phyloP scores from a whole-genome alignment of 208 protist species.

The Trypanosoma lewisi region DNA sequence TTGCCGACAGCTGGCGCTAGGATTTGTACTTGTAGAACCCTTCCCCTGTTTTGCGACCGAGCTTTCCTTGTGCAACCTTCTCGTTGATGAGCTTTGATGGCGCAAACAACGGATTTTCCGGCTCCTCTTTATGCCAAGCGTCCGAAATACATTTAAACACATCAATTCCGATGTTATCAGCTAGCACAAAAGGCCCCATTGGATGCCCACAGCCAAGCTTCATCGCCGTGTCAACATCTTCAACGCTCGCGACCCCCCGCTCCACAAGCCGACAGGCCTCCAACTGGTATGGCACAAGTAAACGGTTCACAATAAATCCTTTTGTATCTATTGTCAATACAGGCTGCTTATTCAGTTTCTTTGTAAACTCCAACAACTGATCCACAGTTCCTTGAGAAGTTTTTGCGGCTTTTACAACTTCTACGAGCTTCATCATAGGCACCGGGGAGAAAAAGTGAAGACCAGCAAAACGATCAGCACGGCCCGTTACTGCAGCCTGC shows the following conservation, averaged over 20 bases:
- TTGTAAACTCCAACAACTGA: conserved; percentile 43
- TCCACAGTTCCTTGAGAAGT: conserved; percentile 48
- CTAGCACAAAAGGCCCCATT: conserved; percentile 89
- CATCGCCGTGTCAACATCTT: conserved; percentile 89
- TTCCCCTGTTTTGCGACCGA: conserved; percentile 85
- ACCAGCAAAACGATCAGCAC: conserved; percentile 69
- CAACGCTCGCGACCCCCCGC: conserved; percentile 61
- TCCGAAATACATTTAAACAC: conserved; percentile 62
- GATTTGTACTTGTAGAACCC: conserved; percentile 86
- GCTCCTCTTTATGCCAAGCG: conserved; percentile 65
- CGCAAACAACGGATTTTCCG: conserved; percentile 62
- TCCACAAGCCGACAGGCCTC: conserved; percentile 81
- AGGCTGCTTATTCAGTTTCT: conserved; percentile 60
- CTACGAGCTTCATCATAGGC: conserved; percentile 88
- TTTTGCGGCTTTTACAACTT: conserved; percentile 71
- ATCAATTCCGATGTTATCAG: conserved; percentile 79
- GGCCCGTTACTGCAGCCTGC: conserved; percentile 51
- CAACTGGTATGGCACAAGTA: conserved; percentile 79
- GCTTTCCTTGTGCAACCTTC: conserved; percentile 64
- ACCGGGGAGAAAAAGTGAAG: conserved; percentile 92
- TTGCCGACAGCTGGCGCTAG: too few species aligned
- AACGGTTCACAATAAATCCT: conserved; percentile 91
- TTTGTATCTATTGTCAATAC: conserved; percentile 79
- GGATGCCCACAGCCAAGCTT: conserved; percentile 87
- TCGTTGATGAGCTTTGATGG: conserved; percentile 51